Evolutionary conservation across 805 yeast species (phyloP), one percentile per base, ranked within the genome.

Genomic region (Yamadazyma phyllophila): DNA sequence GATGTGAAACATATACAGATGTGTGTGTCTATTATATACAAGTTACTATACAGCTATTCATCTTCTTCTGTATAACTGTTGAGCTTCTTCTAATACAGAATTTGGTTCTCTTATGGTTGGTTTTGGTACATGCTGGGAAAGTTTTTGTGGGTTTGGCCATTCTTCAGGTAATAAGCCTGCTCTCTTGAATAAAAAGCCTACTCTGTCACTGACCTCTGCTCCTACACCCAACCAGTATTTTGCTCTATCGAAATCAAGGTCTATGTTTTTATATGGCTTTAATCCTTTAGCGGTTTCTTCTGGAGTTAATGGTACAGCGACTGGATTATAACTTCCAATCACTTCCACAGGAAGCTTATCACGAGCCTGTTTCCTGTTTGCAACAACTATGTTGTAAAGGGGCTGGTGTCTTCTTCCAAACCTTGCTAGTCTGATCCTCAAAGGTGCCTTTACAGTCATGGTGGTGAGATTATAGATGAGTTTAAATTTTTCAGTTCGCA

Each of bases 161-260:
- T 73, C 73, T 44, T 73, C 76, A 26, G 79, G 77, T 44, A 81
- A 78, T 46, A 80, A 78, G 48, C 96, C 90, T 37, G 87, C 89
- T 63, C 83, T 88, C 60, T 81, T 83, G 62, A 94, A 78, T 43
- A 94, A 69, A 53, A 81, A 81, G 2, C 81, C 77, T 10, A 92
- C 96, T 3, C 94, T 73, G 36, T 85, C 90, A 17, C 92, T 82
- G 6, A 97, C 96, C 62, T 88, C 96, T 1, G 98, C 98, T 10
- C 99, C 99, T 14, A 89, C 96, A 57, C 97, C 96, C 30, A 94
- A 71, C 99, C 99, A 94, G 67, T 94, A 94, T 64, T 89, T 89
- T 4, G 96, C 81, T 57, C 97, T 81, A 52, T 82, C 81, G 61
- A 94, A 90, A 62, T 94, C 98, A 31, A 94, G 70, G 54, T 83